phyloP scores from a whole-genome alignment of 352 stramenopile species.

The Phytophthora aleatoria region DNA sequence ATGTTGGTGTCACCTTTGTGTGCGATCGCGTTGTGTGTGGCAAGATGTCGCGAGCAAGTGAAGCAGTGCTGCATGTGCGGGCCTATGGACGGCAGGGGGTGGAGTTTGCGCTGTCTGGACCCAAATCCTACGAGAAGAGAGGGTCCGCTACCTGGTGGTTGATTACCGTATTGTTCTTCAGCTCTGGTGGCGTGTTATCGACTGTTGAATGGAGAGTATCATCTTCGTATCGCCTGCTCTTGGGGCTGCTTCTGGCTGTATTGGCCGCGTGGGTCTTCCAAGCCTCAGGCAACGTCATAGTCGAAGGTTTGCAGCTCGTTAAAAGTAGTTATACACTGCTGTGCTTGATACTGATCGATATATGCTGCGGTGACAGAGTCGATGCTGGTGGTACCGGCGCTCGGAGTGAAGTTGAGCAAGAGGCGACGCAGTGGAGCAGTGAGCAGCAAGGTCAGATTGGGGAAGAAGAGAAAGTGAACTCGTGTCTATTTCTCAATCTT shows the following conservation, averaged over 20 bases:
- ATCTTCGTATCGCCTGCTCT: conserved; percentile 15
- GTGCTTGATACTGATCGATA: conserved; percentile 4
- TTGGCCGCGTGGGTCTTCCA: conserved; percentile 24
- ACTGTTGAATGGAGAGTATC: conserved; percentile 27
- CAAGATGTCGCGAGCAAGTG: conserved; percentile 24
- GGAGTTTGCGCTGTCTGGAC: conserved; percentile 54
- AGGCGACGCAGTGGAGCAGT: conserved; percentile 51
- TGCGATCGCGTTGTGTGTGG: neutral
- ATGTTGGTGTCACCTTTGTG: conserved; percentile 10
- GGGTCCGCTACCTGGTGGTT: conserved; percentile 16
- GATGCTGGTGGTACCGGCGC: conserved; percentile 71
- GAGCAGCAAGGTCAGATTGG: conserved; percentile 23
- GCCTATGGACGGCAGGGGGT: conserved; percentile 53
- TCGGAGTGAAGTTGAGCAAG: conserved; percentile 77
- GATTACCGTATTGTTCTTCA: conserved; percentile 17
- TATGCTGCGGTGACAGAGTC: conserved; percentile 46
- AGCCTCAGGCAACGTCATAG: conserved; percentile 26
- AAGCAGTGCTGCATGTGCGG: conserved; percentile 58
- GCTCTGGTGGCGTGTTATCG: conserved; percentile 25
- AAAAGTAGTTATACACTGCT: neutral
- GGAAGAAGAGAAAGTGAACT: neutral
- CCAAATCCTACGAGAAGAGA: conserved; percentile 17
- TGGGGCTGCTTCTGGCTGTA: conserved; percentile 20
- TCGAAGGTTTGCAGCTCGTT: conserved; percentile 27
- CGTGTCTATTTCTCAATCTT: neutral